Evolutionary conservation across 345 rosid species (phyloP), one percentile per base, ranked within the genome.

Genomic region (Melastoma malabathricum): DNA sequence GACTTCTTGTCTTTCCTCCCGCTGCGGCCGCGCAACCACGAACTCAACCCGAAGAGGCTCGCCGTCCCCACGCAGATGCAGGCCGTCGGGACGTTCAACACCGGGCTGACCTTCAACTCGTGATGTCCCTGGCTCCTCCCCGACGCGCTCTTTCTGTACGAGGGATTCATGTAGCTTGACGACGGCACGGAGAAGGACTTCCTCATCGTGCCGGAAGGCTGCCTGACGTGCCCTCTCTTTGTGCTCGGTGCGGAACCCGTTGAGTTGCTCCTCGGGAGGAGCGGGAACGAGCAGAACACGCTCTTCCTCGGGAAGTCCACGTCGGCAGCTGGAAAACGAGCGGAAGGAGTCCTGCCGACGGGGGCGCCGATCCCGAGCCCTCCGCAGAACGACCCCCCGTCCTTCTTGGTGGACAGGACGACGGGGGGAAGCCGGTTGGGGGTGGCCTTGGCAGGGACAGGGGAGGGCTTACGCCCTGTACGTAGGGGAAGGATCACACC

Each of bases 201-300:
- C 15, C 31, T 46, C 54, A 23, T 31, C 8, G 45, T 41, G 23
- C 15, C 20, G 13, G 59, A 54, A 6, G 59, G 49, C 22, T 54
- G 65, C 47, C 49, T 48, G 19, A 48, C 47, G 44, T 31, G 43
- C 15, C 47, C 19, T 13, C 15, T 22, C 13, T 60, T 54, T 14
- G 27, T 16, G 29, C 15, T 43, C 22, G 54, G 23, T 13, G 52
- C 54, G n/a, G 65, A 54, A 5, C 65, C 65, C 5, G 65, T 61
- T 4, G 65, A 61, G 58, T 61, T 54, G 59, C 65, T 54, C 46
- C 59, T 41, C 15, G 45, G 19, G 44, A 61, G 23, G 13, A 61
- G 53, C 2, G 53, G 65, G 48, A 61, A 48, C 1, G 53, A 22
- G 44, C 65, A 61, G 15, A 47, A 50, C 56, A 50, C 18, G 50